A percentile compares a stretch with the other conserved stretches of the same genome.
phyloP scores from a whole-genome alignment of 176 grass and related monocot genomes.

The barley (Hordeum vulgare) region DNA sequence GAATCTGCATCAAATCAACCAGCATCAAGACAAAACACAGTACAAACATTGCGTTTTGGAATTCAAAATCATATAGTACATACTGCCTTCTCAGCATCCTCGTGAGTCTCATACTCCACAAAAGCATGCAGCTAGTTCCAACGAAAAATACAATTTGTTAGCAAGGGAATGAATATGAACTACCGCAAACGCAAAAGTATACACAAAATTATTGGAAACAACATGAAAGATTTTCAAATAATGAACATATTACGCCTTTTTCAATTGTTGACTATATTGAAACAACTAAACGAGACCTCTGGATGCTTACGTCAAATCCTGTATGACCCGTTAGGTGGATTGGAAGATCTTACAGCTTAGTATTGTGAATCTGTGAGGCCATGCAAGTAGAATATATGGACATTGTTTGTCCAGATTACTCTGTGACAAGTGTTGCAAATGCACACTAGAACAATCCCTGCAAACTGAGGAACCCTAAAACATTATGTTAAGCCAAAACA shows the following conservation, averaged over 20 bases:
- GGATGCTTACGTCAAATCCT: not conserved
- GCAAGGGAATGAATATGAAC: not conserved
- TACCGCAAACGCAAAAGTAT: not conserved
- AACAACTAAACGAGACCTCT: not conserved
- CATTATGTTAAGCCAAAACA: too few species aligned
- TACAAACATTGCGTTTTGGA: not conserved
- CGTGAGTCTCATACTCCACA: conserved; percentile 49
- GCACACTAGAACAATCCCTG: not conserved
- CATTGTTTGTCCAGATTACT: not conserved
- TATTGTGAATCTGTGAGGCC: not conserved
- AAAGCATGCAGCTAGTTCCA: conserved; percentile 63
- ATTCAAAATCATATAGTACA: conserved; percentile 31
- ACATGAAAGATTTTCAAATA: not conserved
- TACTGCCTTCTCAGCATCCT: conserved; percentile 69
- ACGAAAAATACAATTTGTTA: conserved; percentile 1
- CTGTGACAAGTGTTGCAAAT: not conserved
- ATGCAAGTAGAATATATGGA: not conserved
- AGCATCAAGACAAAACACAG: not conserved
- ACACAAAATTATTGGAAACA: not conserved
- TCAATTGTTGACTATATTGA: not conserved
- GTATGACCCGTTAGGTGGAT: not conserved
- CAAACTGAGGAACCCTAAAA: not conserved
- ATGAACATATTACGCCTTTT: not conserved
- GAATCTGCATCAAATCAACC: conserved; percentile 36
- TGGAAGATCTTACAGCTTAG: not conserved